phyloP scores from a whole-genome alignment of 108 stramenopile species.

The Fragilaria radians region DNA sequence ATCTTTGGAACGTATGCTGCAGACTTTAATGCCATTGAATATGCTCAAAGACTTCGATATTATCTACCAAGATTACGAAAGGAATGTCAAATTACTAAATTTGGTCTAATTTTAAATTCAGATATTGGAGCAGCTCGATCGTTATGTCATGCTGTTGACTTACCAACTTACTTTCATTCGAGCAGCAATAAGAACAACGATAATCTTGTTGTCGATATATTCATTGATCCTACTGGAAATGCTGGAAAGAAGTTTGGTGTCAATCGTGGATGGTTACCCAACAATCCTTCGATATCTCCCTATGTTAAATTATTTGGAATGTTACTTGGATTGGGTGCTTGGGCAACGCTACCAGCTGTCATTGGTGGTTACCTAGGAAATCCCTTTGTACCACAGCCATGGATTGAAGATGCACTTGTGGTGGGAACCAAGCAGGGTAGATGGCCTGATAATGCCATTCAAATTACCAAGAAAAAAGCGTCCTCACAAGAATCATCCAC shows the following conservation, averaged over 20 bases:
- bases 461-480: constrained; percentile 40
- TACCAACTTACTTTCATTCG: constrained; percentile 33
- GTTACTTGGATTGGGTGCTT: constrained; percentile 86
- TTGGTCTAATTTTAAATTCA: constrained; percentile 71
- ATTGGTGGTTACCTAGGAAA: constrained; percentile 90
- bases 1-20: constrained; percentile 76
- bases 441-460: constrained; percentile 81
- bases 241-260: constrained; percentile 76
- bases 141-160: constrained; percentile 52
- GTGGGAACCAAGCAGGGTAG: constrained; percentile 64
- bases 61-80: constrained; percentile 64
- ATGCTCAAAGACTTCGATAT: constrained; percentile 75
- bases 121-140: constrained; percentile 49
- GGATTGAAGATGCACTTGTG: constrained; percentile 85
- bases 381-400: constrained; percentile 70
- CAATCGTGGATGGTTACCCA: constrained; percentile 66
- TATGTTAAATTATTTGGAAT: constrained; percentile 86
- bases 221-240: constrained; percentile 67
- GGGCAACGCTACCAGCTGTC: constrained; percentile 87
- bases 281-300: constrained; percentile 68
- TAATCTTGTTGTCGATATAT: constrained; percentile 34
- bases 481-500: too few species aligned
- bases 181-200: constrained; percentile 7
- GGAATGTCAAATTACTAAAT: constrained; percentile 47
- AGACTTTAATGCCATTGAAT: constrained; percentile 91